phyloP scores from a whole-genome alignment of 179 eudicot genomes.

The Drosera spatulata region DNA sequence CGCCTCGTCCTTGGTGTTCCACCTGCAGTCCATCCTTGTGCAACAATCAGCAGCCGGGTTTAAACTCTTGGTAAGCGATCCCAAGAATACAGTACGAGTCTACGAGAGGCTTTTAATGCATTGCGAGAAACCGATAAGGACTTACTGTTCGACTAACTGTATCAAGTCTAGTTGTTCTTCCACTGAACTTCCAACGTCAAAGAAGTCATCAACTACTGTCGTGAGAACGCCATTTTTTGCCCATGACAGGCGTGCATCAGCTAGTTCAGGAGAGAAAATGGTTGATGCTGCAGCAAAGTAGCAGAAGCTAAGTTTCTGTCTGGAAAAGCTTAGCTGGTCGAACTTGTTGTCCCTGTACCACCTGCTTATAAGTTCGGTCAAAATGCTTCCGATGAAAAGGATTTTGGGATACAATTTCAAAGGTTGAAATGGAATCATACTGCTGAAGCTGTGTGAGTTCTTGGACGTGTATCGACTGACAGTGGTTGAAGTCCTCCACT shows the following conservation, averaged over 20 bases:
- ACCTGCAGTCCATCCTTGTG: constrained; percentile 27
- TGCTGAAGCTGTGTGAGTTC: constrained; percentile 64
- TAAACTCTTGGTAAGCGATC: neutral
- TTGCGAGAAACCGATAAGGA: neutral
- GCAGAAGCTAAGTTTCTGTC: constrained; percentile 81
- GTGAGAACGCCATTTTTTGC: constrained; percentile 83
- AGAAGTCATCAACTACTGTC: constrained; percentile 91
- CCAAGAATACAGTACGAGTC: neutral
- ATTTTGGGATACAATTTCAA: neutral
- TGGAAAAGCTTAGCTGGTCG: constrained; percentile 73
- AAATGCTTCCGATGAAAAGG: neutral
- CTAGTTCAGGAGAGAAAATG: constrained; percentile 50
- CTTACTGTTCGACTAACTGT: constrained; percentile 56
- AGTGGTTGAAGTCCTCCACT: constrained; percentile 54
- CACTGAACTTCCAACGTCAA: constrained; percentile 74
- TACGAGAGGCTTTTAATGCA: neutral
- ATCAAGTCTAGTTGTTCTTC: constrained; percentile 66
- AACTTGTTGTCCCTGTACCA: constrained; percentile 65
- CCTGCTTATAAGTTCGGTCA: constrained; percentile 19
- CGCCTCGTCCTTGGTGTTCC: constrained; percentile 38
- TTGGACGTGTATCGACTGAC: constrained; percentile 49
- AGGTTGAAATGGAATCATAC: constrained; percentile 20
- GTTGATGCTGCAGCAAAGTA: constrained; percentile 91
- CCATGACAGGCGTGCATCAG: constrained; percentile 90
- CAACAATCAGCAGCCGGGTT: too few species aligned